Base-by-base conservation (phyloP, 2,329 filamentous ascomycete genomes). In the Aspergillus eucalypticola region DNA sequence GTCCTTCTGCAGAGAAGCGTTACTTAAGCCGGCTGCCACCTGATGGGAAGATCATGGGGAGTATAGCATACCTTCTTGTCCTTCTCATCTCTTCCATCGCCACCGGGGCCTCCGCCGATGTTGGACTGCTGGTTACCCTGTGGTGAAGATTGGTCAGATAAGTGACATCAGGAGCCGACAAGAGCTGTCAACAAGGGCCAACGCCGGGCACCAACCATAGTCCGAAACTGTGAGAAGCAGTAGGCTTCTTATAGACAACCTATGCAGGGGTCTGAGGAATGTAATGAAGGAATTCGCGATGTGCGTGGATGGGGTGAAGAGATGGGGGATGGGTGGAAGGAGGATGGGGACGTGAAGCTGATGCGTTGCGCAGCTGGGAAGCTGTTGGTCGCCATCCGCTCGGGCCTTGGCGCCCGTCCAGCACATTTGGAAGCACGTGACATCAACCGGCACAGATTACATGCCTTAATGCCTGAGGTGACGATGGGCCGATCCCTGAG, bases 31-130 rank as follows among this genome's bases (percentile, higher is more conserved):
- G 13, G 10, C 11, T 13, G 13, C 17, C 2, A 32, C n/a, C 39
- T 17, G 25, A 6, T n/a, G 3, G 8, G 46, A 17, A 29, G 13
- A 23, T 13, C 3, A 27, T 10, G 8, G 11, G 11, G 1, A 46
- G 60, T 6, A 48, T 27, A 27, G 13, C 63, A 46, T 65, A 91
- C 94, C 87, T 98, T 98, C 86, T 98, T 96, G 73, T 96, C 93
- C 82, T 93, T 93, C 15, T 91, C 90, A 70, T 94, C 89, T 66
- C 89, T 90, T 66, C 89, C 89, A 74, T 94, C 91, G 62, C 87
- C 86, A 64, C 86, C 88, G 62, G 82, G 86, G 59, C 87, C 88
- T 65, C 85, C 84, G 71, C 91, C 92, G 82, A 96, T 90, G 74
- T 91, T 91, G 76, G 93, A 96, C 78, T 96, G 83, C 73, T 82